Evolutionary conservation across 306 rosid genomes (phyloP).

Genomic region (Calophaca sinica): DNA sequence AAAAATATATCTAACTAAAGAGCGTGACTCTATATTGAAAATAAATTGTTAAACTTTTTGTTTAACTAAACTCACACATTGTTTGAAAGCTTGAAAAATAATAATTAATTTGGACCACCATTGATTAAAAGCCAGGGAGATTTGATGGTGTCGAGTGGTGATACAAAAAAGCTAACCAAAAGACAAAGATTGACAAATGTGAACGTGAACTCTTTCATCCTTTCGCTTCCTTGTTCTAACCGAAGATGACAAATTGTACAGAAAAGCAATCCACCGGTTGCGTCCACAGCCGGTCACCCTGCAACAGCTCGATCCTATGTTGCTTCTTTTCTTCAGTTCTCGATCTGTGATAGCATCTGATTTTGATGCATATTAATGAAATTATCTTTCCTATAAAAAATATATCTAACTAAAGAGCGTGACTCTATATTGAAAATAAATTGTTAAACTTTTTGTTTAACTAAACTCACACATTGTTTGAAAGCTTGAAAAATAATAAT

Average conservation of each 20-base stretch:
- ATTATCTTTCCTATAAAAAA: too few species aligned
- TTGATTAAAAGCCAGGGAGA: neutral
- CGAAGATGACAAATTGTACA: conserved; percentile 55
- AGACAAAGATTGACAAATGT: conserved; percentile 44
- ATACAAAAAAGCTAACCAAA: conserved; percentile 33
- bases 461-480: too few species aligned
- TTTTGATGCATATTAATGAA: too few species aligned
- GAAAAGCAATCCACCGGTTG: conserved; percentile 37
- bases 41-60: too few species aligned
- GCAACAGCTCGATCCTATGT: conserved; percentile 15
- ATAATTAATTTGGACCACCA: conserved; percentile 27
- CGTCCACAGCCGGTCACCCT: conserved; percentile 42
- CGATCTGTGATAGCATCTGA: too few species aligned
- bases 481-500: neutral
- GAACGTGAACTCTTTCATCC: conserved; percentile 16
- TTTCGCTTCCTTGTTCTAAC: conserved; percentile 38
- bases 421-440: too few species aligned
- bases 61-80: too few species aligned
- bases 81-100: too few species aligned
- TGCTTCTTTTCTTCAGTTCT: neutral
- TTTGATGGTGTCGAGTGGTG: conserved; percentile 33
- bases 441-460: too few species aligned
- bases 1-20: too few species aligned
- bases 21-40: too few species aligned
- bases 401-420: too few species aligned